Conservation (phyloP, 768 basidiomycete genomes). For the Nevesoporus exiguus region DNA sequence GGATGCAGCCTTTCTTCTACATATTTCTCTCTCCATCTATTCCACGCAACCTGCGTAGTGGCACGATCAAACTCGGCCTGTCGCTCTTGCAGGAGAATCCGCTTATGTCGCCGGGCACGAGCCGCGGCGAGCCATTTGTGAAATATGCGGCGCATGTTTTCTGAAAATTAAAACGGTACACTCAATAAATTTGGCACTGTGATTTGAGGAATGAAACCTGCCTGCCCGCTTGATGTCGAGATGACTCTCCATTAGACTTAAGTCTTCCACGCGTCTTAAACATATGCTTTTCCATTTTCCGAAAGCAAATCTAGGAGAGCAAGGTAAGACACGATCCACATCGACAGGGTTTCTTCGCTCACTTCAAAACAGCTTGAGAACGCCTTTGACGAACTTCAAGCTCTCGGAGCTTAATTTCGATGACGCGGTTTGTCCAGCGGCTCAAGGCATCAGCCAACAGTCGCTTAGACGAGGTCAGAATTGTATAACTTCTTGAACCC, state of each 20-base stretch:
- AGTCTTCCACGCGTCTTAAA: constrained; percentile 62
- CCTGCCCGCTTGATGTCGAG: constrained; percentile 79
- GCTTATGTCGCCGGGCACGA: constrained; percentile 58
- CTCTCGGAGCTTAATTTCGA: constrained; percentile 70
- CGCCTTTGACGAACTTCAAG: constrained; percentile 55
- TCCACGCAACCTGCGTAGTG: constrained; percentile 59
- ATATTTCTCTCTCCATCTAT: constrained; percentile 75
- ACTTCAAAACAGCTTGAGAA: constrained; percentile 39
- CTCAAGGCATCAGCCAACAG: constrained; percentile 45
- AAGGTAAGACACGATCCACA: constrained; percentile 16
- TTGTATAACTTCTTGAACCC: background rate
- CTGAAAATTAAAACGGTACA: constrained; percentile 34
- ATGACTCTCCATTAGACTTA: constrained; percentile 82
- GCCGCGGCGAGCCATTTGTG: constrained; percentile 64
- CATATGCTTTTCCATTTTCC: constrained; percentile 65
- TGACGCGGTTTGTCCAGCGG: constrained; percentile 70
- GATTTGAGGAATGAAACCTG: constrained; percentile 23
- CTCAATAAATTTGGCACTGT: background rate
- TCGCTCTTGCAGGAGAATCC: constrained; percentile 53
- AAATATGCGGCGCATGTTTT: constrained; percentile 64
- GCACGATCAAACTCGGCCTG: constrained; percentile 59
- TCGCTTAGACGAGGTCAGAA: constrained; percentile 39
- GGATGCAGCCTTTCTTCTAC: constrained; percentile 62
- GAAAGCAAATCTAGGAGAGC: constrained; percentile 47
- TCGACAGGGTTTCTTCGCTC: constrained; percentile 5